Conservation (phyloP, 495 filamentous ascomycete species). For the Hypoxylon cercidicola region DNA sequence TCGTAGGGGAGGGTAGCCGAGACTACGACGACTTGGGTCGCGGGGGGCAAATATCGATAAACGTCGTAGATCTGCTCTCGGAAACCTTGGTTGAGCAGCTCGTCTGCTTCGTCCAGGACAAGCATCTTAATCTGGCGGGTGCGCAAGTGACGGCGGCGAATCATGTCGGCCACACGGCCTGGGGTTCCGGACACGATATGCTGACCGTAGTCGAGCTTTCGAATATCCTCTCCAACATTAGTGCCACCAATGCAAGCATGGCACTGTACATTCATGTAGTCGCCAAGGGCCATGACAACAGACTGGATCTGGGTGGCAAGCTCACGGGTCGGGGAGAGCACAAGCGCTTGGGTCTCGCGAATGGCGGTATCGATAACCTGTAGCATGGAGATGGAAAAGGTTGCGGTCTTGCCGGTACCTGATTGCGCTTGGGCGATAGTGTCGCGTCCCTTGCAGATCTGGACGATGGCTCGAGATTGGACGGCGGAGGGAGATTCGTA, state of each 20-base stretch:
- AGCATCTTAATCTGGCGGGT: conserved; percentile 99
- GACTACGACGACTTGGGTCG: conserved; percentile 97
- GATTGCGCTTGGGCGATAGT: conserved; percentile 99
- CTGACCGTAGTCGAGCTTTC: conserved; percentile 94
- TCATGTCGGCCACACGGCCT: conserved; percentile 98
- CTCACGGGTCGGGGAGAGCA: conserved; percentile 98
- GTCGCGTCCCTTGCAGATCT: conserved; percentile 98
- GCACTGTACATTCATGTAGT: conserved; percentile 99
- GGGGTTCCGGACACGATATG: conserved; percentile 97
- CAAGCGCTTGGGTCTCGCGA: conserved; percentile 90
- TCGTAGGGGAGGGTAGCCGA: conserved; percentile 98
- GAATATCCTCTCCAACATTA: conserved; percentile 96
- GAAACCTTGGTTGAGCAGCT: conserved; percentile 91
- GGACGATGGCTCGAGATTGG: conserved; percentile 96
- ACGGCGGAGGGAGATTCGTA: conserved; percentile 98
- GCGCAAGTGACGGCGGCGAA: conserved; percentile 91
- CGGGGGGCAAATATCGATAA: conserved; percentile 93
- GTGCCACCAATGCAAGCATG: conserved; percentile 99
- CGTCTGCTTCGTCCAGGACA: conserved; percentile 97
- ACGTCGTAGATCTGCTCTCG: conserved; percentile 99
- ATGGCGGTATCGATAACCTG: conserved; percentile 90
- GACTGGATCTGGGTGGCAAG: conserved; percentile 98
- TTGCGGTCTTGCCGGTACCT: conserved; percentile 98
- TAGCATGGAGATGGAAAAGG: conserved; percentile 96
- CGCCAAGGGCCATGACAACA: conserved; percentile 94